phyloP scores from a whole-genome alignment of 306 rosid species.

The Styphnolobium japonicum region DNA sequence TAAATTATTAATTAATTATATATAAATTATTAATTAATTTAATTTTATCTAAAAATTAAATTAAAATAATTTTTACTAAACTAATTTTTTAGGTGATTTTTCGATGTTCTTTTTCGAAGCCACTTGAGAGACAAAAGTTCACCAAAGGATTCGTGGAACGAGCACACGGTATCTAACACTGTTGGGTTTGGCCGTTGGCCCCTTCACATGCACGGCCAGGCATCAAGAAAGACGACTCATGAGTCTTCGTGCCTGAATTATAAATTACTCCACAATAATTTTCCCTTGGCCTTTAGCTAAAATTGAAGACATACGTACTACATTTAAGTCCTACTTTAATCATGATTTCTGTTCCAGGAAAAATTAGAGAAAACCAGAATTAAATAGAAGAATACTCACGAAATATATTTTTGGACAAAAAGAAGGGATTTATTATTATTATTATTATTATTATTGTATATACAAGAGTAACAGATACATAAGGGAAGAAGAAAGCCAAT shows the following conservation, averaged over 20 bases:
- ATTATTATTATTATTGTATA: background rate
- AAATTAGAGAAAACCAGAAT: background rate
- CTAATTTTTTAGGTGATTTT: too few relatives aligned
- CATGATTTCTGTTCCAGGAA: background rate
- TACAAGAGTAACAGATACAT: background rate
- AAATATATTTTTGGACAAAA: background rate
- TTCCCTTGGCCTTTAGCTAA: background rate
- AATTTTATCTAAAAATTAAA: too few relatives aligned
- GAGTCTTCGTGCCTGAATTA: background rate
- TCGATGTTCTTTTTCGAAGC: too few relatives aligned
- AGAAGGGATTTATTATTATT: background rate
- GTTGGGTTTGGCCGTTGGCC: background rate
- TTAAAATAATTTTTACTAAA: too few relatives aligned
- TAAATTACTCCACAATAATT: background rate
- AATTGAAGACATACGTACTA: background rate
- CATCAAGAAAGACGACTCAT: background rate
- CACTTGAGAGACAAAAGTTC: background rate
- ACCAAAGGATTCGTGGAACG: background rate
- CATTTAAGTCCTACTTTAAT: background rate
- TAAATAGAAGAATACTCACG: background rate
- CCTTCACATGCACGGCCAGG: background rate
- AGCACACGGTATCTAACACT: background rate
- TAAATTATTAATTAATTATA: too few relatives aligned
- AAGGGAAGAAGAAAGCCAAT: background rate
- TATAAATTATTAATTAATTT: too few relatives aligned